phyloP scores from a whole-genome alignment of 495 filamentous ascomycete genomes.

The Eremomyces bilateralis region DNA sequence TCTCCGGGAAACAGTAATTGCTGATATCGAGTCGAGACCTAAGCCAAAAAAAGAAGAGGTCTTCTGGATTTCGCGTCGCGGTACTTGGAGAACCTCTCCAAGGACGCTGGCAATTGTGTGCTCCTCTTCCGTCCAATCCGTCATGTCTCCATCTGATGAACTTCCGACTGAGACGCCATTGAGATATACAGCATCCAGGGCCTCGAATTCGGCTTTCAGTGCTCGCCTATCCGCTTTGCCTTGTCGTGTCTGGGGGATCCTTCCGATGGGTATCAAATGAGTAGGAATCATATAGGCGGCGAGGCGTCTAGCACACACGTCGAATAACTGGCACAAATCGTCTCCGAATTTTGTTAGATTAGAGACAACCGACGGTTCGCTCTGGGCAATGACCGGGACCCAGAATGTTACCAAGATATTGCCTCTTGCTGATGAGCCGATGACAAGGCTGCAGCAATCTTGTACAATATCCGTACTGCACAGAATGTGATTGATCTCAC shows the following conservation, averaged over 20 bases:
- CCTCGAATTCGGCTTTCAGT: slow-evolving; percentile 18
- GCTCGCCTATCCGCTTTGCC: slow-evolving; percentile 37
- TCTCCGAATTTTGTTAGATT: background rate
- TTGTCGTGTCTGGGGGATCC: slow-evolving; percentile 38
- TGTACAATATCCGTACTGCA: too few relatives aligned
- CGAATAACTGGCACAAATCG: too few relatives aligned
- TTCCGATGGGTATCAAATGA: slow-evolving; percentile 39
- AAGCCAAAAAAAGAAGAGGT: slow-evolving; percentile 37
- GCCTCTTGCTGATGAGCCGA: too few relatives aligned
- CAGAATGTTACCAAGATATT: slow-evolving; percentile 42
- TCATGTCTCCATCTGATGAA: slow-evolving; percentile 6
- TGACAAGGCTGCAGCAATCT: too few relatives aligned
- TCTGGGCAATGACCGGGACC: slow-evolving; percentile 18
- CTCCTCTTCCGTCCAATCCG: slow-evolving; percentile 20
- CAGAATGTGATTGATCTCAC: slow-evolving; percentile 57
- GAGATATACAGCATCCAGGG: slow-evolving; percentile 10
- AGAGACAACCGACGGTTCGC: background rate
- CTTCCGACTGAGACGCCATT: slow-evolving; percentile 12
- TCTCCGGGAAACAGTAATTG: slow-evolving; percentile 38
- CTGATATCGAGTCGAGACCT: slow-evolving; percentile 64
- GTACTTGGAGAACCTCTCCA: slow-evolving; percentile 24
- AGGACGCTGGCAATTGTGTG: slow-evolving; percentile 28
- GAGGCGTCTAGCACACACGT: slow-evolving; percentile 16
- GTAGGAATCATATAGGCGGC: slow-evolving; percentile 50
- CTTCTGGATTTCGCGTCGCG: slow-evolving; percentile 22